phyloP scores from a whole-genome alignment of 176 grass and related monocot species.

The Lolium multiflorum region DNA sequence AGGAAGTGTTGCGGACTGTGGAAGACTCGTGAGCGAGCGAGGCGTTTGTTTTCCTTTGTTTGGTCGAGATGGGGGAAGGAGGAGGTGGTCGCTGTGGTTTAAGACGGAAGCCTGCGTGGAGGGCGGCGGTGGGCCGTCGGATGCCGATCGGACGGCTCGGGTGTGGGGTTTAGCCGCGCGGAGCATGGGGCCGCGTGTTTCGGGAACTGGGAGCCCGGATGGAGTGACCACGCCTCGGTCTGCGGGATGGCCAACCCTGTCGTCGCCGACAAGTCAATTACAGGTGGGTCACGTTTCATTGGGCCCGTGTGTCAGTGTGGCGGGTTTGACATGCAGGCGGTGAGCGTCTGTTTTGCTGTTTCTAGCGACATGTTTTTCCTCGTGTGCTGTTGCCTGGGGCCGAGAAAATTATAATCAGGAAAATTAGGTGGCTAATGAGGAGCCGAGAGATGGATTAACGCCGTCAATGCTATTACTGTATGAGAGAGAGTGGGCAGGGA shows the following conservation, averaged over 20 bases:
- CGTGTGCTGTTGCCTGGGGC: conserved; percentile 12
- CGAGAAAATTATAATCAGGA: conserved; percentile 2
- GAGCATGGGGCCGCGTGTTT: conserved; percentile 48
- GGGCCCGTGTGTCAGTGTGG: not conserved
- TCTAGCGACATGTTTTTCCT: conserved; percentile 38
- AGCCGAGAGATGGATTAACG: not conserved
- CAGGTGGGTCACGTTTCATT: not conserved
- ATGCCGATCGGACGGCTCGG: conserved; percentile 19
- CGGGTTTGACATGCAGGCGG: fast-evolving
- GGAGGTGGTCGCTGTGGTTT: conserved; percentile 25
- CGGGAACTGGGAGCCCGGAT: conserved; percentile 24
- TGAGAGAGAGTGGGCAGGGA: not conserved
- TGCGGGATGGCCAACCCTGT: not conserved
- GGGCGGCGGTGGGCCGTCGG: not conserved
- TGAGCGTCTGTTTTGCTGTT: not conserved
- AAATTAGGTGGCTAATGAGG: conserved; percentile 16
- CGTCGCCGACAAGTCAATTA: not conserved
- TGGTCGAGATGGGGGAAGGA: not conserved
- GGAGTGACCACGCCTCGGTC: conserved; percentile 30
- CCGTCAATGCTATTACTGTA: not conserved
- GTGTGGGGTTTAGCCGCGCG: not conserved
- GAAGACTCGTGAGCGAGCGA: conserved; percentile 35
- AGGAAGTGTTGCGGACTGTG: not conserved
- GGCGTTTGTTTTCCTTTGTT: conserved; percentile 26
- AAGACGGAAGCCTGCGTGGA: not conserved